Percentiles rank a stretch among this genome's conserved stretches.
Evolutionary conservation across 768 basidiomycete species (phyloP).

Genomic region (Trametes maxima): DNA sequence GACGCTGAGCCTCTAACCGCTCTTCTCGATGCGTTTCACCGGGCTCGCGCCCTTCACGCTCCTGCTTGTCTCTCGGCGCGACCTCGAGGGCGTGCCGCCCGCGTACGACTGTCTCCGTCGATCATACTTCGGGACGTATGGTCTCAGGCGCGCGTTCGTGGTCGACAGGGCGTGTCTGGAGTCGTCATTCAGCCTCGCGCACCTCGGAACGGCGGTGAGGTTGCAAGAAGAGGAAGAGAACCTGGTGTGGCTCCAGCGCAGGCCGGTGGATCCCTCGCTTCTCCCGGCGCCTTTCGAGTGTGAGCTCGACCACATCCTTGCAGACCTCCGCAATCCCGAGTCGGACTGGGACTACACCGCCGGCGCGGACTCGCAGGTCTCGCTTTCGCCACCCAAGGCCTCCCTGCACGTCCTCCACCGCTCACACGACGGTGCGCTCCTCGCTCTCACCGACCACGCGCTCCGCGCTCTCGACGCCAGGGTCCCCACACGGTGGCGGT

Average conservation of each 20-base stretch:
- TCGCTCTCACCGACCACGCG: conserved; percentile 42
- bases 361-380: neutral
- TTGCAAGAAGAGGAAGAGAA: conserved; percentile 32
- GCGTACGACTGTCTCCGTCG: conserved; percentile 47
- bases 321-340: neutral
- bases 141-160: conserved; percentile 52
- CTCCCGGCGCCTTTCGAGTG: conserved; percentile 30
- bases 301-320: conserved; percentile 7
- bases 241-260: conserved; percentile 63
- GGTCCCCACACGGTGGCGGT: conserved; percentile 74
- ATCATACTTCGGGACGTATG: conserved; percentile 58
- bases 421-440: conserved; percentile 46
- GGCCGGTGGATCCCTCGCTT: conserved; percentile 48
- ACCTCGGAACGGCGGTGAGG: conserved; percentile 32
- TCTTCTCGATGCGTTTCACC: neutral
- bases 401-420: conserved; percentile 39
- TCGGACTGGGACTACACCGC: too few species aligned
- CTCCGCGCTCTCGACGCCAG: conserved; percentile 39
- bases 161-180: conserved; percentile 43
- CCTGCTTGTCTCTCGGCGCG: conserved; percentile 48
- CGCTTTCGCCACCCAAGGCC: neutral
- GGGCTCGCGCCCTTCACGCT: conserved; percentile 22
- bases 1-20: neutral
- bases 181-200: conserved; percentile 25
- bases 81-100: conserved; percentile 33